Conservation (phyloP, 106 monocot genomes). For the Phalaenopsis aphrodite region DNA sequence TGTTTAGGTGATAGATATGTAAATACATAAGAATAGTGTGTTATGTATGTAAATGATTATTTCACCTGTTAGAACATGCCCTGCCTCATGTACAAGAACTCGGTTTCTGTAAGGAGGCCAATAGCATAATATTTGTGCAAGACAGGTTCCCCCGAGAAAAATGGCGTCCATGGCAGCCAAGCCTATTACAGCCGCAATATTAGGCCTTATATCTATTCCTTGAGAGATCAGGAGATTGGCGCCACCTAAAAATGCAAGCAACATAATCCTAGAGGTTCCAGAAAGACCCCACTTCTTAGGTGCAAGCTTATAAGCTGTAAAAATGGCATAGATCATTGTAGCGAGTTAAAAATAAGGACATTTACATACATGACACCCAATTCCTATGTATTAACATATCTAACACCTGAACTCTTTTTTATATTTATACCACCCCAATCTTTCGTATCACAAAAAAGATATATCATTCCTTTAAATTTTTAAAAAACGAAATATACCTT, state of each 20-base stretch:
- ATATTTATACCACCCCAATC: too few relatives aligned
- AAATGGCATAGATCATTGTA: neutral
- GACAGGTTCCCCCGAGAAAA: conserved; percentile 92
- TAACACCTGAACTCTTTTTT: too few relatives aligned
- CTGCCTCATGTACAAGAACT: conserved; percentile 95
- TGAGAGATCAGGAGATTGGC: conserved; percentile 63
- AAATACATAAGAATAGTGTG: too few relatives aligned
- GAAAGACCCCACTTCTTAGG: conserved; percentile 91
- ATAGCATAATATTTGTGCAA: conserved; percentile 73
- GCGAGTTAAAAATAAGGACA: neutral
- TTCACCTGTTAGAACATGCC: conserved; percentile 85
- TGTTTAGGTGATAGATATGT: too few relatives aligned
- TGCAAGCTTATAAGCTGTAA: conserved; percentile 74
- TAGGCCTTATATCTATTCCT: conserved; percentile 86
- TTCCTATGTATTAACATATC: too few relatives aligned
- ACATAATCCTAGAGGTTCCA: conserved; percentile 47
- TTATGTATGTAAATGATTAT: neutral
- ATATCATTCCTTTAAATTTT: too few relatives aligned
- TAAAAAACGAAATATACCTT: too few relatives aligned
- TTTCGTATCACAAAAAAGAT: too few relatives aligned
- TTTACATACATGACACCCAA: too few relatives aligned
- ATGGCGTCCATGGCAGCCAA: conserved; percentile 58
- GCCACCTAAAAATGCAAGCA: conserved; percentile 67
- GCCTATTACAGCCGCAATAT: conserved; percentile 65
- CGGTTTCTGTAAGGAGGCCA: conserved; percentile 90